Base-by-base conservation (phyloP, 139 green algal genomes). In the Edaphochlamys debaryana region DNA sequence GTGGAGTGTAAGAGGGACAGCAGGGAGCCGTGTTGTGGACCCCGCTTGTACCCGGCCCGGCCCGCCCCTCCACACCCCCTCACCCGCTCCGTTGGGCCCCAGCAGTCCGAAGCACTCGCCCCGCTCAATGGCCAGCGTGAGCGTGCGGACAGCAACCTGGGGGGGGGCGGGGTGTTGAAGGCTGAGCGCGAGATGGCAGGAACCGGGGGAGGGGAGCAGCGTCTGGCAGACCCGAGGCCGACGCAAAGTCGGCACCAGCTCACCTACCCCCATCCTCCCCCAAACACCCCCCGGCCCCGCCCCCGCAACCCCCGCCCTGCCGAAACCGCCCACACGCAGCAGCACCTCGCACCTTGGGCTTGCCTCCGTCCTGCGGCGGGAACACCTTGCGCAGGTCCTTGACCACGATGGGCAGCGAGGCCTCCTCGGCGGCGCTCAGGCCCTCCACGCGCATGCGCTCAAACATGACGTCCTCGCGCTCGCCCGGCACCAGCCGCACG, bases 11-110 rank as follows among this genome's bases (percentile, higher is more conserved):
- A 58, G 2, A 58, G 50, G 50, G 50, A n/a, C n/a, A n/a, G n/a
- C n/a, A n/a, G n/a, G n/a, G n/a, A n/a, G n/a, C n/a, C n/a, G n/a
- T n/a, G n/a, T n/a, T n/a, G n/a, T n/a, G n/a, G n/a, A n/a, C n/a
- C n/a, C n/a, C n/a, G n/a, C n/a, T n/a, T n/a, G n/a, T n/a, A n/a
- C n/a, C n/a, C n/a, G n/a, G n/a, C n/a, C n/a, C n/a, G n/a, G n/a
- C n/a, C n/a, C n/a, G n/a, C n/a, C n/a, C 11, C 48, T 54, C 48
- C 15, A 11, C 15, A 11, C 48, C 11, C 23, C 23, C 69, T 40
- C 62, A 64, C 95, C 95, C 20, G 94, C 94, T 64, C 95, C 95
- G 78, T 98, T 98, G 42, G 96, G 96, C 11, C 96, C 96, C 69
- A 98, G 89, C 81, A 98, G 91, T 7, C 88, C 89, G 64, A 92